Evolutionary conservation across 768 basidiomycete species (phyloP), one percentile per base, ranked within the genome.

Genomic region (Hortiboletus campestris): DNA sequence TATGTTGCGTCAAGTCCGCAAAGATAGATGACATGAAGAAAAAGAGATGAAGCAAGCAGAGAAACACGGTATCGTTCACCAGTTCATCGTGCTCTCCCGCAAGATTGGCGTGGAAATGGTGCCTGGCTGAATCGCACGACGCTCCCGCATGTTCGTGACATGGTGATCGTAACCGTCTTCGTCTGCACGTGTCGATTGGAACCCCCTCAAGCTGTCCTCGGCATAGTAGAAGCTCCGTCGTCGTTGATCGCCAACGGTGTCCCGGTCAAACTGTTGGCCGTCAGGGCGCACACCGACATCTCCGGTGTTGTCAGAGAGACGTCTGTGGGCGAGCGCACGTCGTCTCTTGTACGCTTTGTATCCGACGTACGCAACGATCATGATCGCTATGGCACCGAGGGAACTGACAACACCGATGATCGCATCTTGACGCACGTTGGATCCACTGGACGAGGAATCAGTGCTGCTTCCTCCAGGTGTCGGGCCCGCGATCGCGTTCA

Each of bases 381-480:
- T 63, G 41, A 93, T 67, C 1, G 91, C 85, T 51, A 94, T 80
- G 6, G 81, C 89, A 13, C 93, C 93, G 19, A 96, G 80, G 3
- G 88, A 84, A 39, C 82, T 84, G 59, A 93, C 89, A 4, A 96
- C 92, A 20, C 94, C 94, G 58, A 97, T 94, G 67, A 96, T 94
- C 25, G 91, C 91, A 61, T 95, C 84, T 65, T 89, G 82, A 13
- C 91, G 80, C 16, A 78, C 75, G 20, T 59, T 58, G 16, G 75
- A 69, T 25, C 67, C 70, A 29, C 63, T 72, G 16, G 64, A 64
- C 2, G 53, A 50, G 1, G 68, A 62, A 5, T 62, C 62, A 19
- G 59, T 63, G 11, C 49, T 50, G 36, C 59, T 54, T 28, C 58
- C 60, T 36, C 66, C 70, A 13, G 65, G 51, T 6, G 73, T 63